phyloP scores from a whole-genome alignment of 176 grass and related monocot genomes.

The Panicum miliaceum region DNA sequence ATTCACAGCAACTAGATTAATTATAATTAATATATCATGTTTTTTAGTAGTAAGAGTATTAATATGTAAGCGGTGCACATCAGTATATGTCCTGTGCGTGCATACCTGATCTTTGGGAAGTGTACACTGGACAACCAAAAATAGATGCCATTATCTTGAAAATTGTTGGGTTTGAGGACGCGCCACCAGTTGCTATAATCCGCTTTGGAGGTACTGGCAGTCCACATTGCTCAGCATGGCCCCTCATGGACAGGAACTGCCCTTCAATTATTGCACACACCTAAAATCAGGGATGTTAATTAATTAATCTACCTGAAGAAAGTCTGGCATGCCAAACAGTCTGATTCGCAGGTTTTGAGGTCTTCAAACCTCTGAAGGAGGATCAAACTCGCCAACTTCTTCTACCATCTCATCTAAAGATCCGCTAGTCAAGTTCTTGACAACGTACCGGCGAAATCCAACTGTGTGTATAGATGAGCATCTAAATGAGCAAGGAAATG shows the following conservation, averaged over 20 bases:
- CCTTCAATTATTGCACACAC: conserved; percentile 76
- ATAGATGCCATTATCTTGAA: conserved; percentile 72
- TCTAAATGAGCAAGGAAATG: conserved; percentile 19
- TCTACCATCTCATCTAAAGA: conserved; percentile 45
- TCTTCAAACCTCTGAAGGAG: conserved; percentile 61
- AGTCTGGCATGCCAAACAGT: not conserved
- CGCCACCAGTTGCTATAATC: conserved; percentile 85
- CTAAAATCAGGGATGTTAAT: conserved; percentile 18
- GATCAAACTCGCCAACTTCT: conserved; percentile 65
- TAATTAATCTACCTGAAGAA: not conserved
- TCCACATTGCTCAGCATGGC: conserved; percentile 79
- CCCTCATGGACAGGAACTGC: conserved; percentile 83
- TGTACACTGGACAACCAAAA: conserved; percentile 81
- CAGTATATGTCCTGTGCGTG: not conserved
- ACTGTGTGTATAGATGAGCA: conserved; percentile 40
- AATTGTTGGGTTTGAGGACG: conserved; percentile 70
- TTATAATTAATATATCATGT: not conserved
- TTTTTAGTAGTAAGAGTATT: not conserved
- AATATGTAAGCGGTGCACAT: not conserved
- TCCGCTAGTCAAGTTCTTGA: conserved; percentile 38
- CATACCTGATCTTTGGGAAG: conserved; percentile 74
- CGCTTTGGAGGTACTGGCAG: conserved; percentile 79
- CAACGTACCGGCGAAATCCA: conserved; percentile 62
- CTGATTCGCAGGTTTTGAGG: not conserved
- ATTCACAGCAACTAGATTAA: not conserved